Evolutionary conservation across 495 filamentous ascomycete species (phyloP).

Genomic region (Xeromyces bisporus): DNA sequence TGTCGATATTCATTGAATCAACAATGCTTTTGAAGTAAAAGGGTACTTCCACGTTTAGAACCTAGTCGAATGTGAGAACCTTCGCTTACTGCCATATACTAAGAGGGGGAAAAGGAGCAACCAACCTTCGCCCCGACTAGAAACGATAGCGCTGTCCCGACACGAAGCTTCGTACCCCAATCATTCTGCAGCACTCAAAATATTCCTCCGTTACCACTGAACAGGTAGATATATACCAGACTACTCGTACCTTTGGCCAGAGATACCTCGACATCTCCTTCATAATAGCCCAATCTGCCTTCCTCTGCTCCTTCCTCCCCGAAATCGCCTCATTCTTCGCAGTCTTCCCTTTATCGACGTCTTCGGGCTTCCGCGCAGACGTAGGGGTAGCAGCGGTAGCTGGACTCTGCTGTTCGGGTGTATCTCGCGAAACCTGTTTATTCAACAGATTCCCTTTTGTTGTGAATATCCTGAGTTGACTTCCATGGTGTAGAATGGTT

Average conservation of each 20-base stretch:
- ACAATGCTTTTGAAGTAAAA: slow-evolving; percentile 98
- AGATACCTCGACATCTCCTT: slow-evolving; percentile 92
- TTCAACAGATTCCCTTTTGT: slow-evolving; percentile 5
- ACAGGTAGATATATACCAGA: slow-evolving; percentile 1
- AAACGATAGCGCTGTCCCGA: slow-evolving; percentile 61
- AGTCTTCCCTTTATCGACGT: slow-evolving; percentile 12
- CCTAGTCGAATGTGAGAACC: slow-evolving; percentile 18
- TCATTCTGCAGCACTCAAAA: slow-evolving; percentile 48
- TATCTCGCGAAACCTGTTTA: slow-evolving; percentile 9
- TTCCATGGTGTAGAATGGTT: slow-evolving; percentile 7
- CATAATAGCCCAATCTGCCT: slow-evolving; percentile 96
- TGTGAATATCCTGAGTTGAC: slow-evolving; percentile 18
- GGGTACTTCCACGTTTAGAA: slow-evolving; percentile 91
- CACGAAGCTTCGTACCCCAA: slow-evolving; percentile 64
- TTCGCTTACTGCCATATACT: not conserved
- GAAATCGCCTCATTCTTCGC: slow-evolving; percentile 32
- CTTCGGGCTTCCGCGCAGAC: slow-evolving; percentile 8
- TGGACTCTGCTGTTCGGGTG: not conserved
- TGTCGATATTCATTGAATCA: slow-evolving; percentile 92
- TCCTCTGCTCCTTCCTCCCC: slow-evolving; percentile 70
- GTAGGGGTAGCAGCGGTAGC: not conserved
- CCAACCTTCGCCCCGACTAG: slow-evolving; percentile 71
- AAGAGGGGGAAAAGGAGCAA: not conserved
- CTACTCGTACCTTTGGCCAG: slow-evolving; percentile 64
- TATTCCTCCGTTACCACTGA: not conserved